These are phyloP conservation scores for Thelephora aurantiotincta DNA, from an alignment of 768 basidiomycete species.

Conservation along the genomic window DNA sequence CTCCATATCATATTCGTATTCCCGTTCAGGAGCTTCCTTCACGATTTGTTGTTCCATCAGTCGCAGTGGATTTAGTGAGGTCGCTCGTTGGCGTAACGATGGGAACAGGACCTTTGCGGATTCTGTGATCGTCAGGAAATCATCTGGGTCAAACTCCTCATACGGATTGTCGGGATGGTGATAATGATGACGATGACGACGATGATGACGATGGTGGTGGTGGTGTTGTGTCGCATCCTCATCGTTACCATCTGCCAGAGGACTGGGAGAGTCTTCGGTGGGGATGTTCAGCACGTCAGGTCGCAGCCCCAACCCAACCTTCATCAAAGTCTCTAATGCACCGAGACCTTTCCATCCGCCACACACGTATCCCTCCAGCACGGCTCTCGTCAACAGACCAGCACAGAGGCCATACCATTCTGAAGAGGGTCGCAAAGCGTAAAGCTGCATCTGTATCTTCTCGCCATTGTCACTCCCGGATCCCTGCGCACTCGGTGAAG, in stretches of 20 bases:
- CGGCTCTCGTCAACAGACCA: constrained; percentile 69
- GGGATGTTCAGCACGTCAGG: neutral
- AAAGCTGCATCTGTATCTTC: neutral
- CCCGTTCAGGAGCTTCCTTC: constrained; percentile 45
- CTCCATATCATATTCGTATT: constrained; percentile 65
- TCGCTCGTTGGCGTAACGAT: constrained; percentile 10
- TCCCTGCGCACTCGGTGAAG: constrained; percentile 5
- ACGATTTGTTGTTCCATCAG: constrained; percentile 5
- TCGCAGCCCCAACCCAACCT: constrained; percentile 47
- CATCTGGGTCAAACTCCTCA: constrained; percentile 60
- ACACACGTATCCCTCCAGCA: constrained; percentile 72
- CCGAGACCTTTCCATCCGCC: constrained; percentile 68
- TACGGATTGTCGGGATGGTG: constrained; percentile 19
- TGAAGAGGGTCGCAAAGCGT: constrained; percentile 48
- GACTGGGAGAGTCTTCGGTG: neutral
- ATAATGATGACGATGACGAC: too few relatives aligned
- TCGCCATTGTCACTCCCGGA: neutral
- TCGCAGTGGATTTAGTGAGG: neutral
- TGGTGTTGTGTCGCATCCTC: too few relatives aligned
- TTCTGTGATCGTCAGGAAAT: constrained; percentile 51
- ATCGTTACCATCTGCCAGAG: constrained; percentile 1
- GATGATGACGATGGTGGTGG: too few relatives aligned
- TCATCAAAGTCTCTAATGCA: constrained; percentile 56
- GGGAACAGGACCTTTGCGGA: constrained; percentile 63
- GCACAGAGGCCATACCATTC: constrained; percentile 76